A percentile compares a stretch with the other conserved stretches of the same genome.
Evolutionary conservation across 768 basidiomycete species (phyloP).

Genomic region (Amanita molliuscula): DNA sequence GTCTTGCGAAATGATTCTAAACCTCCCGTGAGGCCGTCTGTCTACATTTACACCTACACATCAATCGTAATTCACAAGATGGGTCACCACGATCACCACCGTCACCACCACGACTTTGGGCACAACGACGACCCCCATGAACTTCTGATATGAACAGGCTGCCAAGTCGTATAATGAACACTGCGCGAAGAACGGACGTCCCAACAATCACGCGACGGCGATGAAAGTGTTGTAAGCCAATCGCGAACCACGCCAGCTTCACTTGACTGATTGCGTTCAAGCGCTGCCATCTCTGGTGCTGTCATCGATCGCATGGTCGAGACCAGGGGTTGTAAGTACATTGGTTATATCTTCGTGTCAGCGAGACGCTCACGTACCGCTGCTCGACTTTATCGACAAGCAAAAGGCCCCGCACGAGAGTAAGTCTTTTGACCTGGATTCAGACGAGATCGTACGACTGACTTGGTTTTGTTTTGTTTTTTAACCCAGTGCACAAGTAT

Average conservation of each 20-base stretch:
- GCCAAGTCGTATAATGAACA: conserved; percentile 57
- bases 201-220: conserved; percentile 38
- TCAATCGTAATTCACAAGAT: conserved; percentile 15
- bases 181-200: conserved; percentile 34
- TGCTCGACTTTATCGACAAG: conserved; percentile 16
- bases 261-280: conserved; percentile 1
- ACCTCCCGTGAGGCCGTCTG: background rate
- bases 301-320: conserved; percentile 47
- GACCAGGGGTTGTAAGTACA: conserved; percentile 33
- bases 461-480: background rate
- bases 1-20: too few relatives aligned
- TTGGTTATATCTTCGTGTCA: background rate
- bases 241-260: background rate
- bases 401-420: conserved; percentile 15
- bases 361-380: background rate
- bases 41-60: background rate
- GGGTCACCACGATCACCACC: conserved; percentile 28
- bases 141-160: conserved; percentile 43
- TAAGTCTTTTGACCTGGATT: conserved; percentile 3
- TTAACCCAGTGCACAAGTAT: background rate
- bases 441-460: background rate
- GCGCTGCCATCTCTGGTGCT: conserved; percentile 46
- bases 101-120: background rate
- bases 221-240: conserved; percentile 41
- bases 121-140: conserved; percentile 29